phyloP scores from a whole-genome alignment of 768 basidiomycete genomes.

The Baorangia bicolor region DNA sequence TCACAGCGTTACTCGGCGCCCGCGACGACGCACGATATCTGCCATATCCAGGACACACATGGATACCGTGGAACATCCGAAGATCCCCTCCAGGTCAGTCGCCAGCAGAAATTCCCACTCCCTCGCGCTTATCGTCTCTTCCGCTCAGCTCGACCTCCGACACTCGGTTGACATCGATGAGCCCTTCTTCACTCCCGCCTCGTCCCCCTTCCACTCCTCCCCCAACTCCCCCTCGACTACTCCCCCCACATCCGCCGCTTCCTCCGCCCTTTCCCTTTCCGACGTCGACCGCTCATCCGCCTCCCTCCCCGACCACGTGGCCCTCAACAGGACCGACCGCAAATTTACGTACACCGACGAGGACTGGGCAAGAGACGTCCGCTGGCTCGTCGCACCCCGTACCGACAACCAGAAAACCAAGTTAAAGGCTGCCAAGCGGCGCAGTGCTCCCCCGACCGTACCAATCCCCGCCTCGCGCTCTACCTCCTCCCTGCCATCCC shows the following conservation, averaged over 20 bases:
- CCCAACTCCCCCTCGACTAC: slow-evolving; percentile 22
- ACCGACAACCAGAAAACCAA: slow-evolving; percentile 15
- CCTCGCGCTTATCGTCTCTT: slow-evolving; percentile 4
- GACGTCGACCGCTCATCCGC: slow-evolving; percentile 36
- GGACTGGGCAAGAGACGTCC: slow-evolving; percentile 68
- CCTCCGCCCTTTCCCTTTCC: slow-evolving; percentile 29
- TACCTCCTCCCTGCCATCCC: slow-evolving; percentile 21
- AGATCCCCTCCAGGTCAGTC: slow-evolving; percentile 22
- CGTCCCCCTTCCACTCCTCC: slow-evolving; percentile 19
- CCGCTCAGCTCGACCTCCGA: slow-evolving; percentile 16
- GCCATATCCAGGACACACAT: slow-evolving; percentile 1
- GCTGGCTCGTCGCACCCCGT: slow-evolving; percentile 53
- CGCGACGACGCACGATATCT: slow-evolving; percentile 3
- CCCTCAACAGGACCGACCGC: slow-evolving; percentile 23
- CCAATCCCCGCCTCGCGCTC: slow-evolving; percentile 21
- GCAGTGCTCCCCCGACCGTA: slow-evolving; percentile 15
- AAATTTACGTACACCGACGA: slow-evolving; percentile 47
- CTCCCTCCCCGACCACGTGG: slow-evolving; percentile 30
- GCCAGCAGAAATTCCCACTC: background rate
- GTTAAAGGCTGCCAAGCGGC: slow-evolving; percentile 21
- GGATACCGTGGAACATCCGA: slow-evolving; percentile 8
- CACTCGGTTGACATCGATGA: slow-evolving; percentile 34
- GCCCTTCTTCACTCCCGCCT: slow-evolving; percentile 50
- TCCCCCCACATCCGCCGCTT: slow-evolving; percentile 27
- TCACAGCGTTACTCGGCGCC: slow-evolving; percentile 57